Conservation (phyloP, 2,329 filamentous ascomycete species). For the Lachnum nothofagi region DNA sequence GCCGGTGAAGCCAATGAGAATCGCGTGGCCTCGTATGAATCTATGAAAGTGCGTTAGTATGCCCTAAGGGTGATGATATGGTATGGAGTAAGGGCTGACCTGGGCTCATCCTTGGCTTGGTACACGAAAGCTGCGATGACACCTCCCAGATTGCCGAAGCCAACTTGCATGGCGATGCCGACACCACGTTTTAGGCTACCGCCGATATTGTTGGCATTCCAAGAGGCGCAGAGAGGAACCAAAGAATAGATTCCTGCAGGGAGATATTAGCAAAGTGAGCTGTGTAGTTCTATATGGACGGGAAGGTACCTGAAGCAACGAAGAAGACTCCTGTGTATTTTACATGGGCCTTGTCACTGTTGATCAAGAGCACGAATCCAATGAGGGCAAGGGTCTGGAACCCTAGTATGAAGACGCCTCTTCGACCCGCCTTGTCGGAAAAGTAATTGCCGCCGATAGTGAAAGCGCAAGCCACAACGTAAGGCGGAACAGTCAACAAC, state of each 20-base stretch:
- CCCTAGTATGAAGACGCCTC: constrained; percentile 67
- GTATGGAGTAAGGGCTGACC: constrained; percentile 24
- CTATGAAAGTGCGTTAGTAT: constrained; percentile 14
- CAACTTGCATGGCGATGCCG: constrained; percentile 79
- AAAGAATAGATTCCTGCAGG: constrained; percentile 75
- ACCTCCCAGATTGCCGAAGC: constrained; percentile 86
- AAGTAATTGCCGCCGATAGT: constrained; percentile 66
- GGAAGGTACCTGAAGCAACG: constrained; percentile 55
- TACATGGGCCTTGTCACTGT: constrained; percentile 55
- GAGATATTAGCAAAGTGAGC: neutral
- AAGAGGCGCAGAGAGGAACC: constrained; percentile 78
- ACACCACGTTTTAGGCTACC: constrained; percentile 90
- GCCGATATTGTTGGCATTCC: constrained; percentile 82
- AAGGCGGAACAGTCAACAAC: constrained; percentile 47
- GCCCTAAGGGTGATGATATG: neutral
- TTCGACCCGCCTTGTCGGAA: constrained; percentile 65
- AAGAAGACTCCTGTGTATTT: constrained; percentile 81
- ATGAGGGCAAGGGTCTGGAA: constrained; percentile 61
- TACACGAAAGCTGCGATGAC: constrained; percentile 48
- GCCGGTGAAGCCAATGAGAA: constrained; percentile 39
- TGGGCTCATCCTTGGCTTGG: constrained; percentile 35
- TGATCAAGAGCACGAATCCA: constrained; percentile 75
- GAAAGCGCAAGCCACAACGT: constrained; percentile 58
- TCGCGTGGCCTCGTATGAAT: constrained; percentile 42
- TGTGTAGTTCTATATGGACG: neutral